Conservation (phyloP, 192 early-diverging fungal genomes). For the Linnemannia zychae region DNA sequence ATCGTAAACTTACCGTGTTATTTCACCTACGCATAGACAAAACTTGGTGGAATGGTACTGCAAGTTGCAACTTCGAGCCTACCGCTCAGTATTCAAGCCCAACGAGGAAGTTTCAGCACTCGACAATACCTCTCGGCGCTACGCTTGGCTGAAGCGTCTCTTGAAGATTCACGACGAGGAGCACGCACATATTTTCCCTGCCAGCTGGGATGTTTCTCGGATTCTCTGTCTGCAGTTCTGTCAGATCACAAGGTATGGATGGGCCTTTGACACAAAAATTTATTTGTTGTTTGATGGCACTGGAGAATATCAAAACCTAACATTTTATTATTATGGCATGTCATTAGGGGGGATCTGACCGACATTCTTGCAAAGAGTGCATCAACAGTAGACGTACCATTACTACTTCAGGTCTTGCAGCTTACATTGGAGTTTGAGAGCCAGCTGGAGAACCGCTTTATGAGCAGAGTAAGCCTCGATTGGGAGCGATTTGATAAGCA, state of each 20-base stretch:
- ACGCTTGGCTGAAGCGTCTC: constrained; percentile 93
- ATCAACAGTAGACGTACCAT: constrained; percentile 73
- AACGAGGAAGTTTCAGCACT: constrained; percentile 84
- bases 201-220: constrained; percentile 82
- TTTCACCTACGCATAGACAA: constrained; percentile 1
- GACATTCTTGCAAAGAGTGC: constrained; percentile 72
- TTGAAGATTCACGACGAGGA: constrained; percentile 92
- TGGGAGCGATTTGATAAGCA: not conserved
- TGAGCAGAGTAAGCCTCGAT: constrained; percentile 54
- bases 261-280: not conserved
- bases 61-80: constrained; percentile 85
- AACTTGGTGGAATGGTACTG: constrained; percentile 85
- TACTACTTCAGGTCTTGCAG: constrained; percentile 81
- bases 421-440: constrained; percentile 92
- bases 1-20: not conserved
- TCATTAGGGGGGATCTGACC: constrained; percentile 71
- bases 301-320: not conserved
- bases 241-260: constrained; percentile 79
- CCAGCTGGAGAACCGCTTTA: constrained; percentile 84
- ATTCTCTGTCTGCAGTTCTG: constrained; percentile 83
- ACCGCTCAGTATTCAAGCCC: constrained; percentile 83
- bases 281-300: not conserved
- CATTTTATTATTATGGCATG: not conserved
- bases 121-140: constrained; percentile 87
- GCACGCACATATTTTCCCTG: constrained; percentile 86